A percentile compares a stretch with the other conserved stretches of the same genome.
These are phyloP conservation scores for Cocos nucifera DNA, from an alignment of 176 grass and related monocot genomes.

Conservation along the genomic window DNA sequence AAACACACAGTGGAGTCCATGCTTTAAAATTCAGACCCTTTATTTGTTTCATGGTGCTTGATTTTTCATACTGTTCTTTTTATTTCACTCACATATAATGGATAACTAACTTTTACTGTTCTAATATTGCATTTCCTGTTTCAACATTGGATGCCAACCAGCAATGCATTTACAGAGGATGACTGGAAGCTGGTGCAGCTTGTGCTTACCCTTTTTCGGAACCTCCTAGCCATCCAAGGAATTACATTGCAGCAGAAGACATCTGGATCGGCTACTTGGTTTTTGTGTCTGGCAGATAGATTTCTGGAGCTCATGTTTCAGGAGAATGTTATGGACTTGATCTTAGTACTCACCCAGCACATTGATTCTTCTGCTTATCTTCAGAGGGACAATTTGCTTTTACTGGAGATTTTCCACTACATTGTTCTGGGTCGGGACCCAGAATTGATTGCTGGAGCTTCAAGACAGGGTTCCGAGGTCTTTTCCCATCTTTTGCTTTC, in stretches of 20 bases:
- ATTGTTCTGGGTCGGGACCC: conserved; percentile 73
- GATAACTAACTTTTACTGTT: too few species aligned
- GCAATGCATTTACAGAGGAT: conserved; percentile 77
- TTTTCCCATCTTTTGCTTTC: conserved; percentile 11
- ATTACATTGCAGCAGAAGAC: conserved; percentile 84
- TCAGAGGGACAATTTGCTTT: conserved; percentile 75
- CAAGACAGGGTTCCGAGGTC: conserved; percentile 47
- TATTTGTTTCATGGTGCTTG: too few species aligned
- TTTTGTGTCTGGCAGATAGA: conserved; percentile 55
- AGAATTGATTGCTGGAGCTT: conserved; percentile 66
- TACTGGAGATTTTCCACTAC: conserved; percentile 85
- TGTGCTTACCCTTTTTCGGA: conserved; percentile 88
- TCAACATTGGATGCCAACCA: conserved; percentile 29
- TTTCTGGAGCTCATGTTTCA: conserved; percentile 88
- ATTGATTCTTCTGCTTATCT: conserved; percentile 71
- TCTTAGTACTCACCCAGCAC: conserved; percentile 88
- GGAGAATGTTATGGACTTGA: conserved; percentile 94
- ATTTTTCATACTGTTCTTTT: too few species aligned
- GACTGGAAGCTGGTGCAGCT: conserved; percentile 97
- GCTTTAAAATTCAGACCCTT: too few species aligned
- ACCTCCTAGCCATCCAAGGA: conserved; percentile 75
- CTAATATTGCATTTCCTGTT: too few species aligned
- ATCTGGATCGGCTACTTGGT: conserved; percentile 60
- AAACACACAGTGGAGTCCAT: too few species aligned
- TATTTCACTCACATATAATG: too few species aligned